Evolutionary conservation across 345 rosid species (phyloP).

Genomic region (Geranium rotundifolium): DNA sequence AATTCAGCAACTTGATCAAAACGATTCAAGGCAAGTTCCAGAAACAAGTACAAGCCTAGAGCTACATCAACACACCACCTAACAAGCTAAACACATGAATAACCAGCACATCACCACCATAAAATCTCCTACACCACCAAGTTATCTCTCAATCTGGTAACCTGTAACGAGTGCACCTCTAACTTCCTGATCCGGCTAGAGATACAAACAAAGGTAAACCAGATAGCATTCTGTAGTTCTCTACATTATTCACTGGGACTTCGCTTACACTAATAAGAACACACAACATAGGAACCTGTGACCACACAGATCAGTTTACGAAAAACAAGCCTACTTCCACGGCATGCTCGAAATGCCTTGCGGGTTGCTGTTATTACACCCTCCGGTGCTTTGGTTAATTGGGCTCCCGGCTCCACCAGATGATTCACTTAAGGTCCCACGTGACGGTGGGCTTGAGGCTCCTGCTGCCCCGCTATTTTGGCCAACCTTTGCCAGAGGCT

Average conservation of each 20-base stretch:
- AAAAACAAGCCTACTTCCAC: constrained; percentile 26
- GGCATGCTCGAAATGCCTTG: constrained; percentile 21
- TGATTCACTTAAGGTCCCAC: constrained; percentile 42
- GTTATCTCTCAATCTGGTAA: too few species aligned
- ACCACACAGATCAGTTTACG: constrained; percentile 3
- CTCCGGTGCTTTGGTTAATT: constrained; percentile 32
- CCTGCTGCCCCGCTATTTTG: constrained; percentile 17
- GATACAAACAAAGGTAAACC: neutral
- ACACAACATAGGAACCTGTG: neutral
- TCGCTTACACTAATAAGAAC: neutral
- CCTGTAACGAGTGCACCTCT: too few species aligned
- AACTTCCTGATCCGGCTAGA: neutral
- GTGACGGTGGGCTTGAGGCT: constrained; percentile 38
- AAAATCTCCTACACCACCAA: neutral
- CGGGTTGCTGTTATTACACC: constrained; percentile 25
- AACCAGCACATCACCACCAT: too few species aligned
- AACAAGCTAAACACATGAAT: neutral
- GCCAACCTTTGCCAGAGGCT: constrained; percentile 14
- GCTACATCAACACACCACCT: neutral
- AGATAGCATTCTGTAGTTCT: neutral
- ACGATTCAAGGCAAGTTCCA: too few species aligned
- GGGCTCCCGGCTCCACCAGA: constrained; percentile 50
- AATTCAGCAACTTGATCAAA: too few species aligned
- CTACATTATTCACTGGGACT: neutral
- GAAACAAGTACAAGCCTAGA: too few species aligned